Evolutionary conservation across 331 rosid genomes (phyloP), one percentile per base, ranked within the genome.

Genomic region (Phaseolus coccineus): DNA sequence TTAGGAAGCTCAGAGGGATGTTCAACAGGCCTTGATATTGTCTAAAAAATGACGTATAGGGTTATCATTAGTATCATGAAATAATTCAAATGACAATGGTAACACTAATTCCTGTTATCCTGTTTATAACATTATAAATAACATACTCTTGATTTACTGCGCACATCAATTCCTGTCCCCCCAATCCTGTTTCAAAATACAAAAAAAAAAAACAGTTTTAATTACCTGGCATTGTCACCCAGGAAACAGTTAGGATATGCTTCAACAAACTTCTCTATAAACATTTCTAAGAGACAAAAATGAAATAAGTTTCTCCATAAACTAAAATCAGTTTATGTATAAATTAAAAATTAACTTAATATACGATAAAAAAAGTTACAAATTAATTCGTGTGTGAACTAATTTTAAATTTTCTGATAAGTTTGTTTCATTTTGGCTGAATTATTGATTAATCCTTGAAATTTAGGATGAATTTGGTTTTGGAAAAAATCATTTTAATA

Each of bases 1-100:
- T 88, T 96, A 16, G 99, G 98, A 73, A 96, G 98, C 91, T 96
- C 98, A 74, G 99, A 93, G 14, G 98, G 98, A 85, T 91, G 90
- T 66, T 89, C 87, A 79, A 96, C 98, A 22, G 99, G 99, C 87
- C 69, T 96, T 73, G 97, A n/a, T 71, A 96, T 80, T 62, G 99
- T 91, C 99, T 96, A 83, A 78, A 86, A 78, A 15, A 79, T 58
- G 51, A 83, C 66, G 62, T 42, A 62, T 30, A 63, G 72, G 35
- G 66, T 62, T 37, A 76, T 66, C 59, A 65, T 61, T 59, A 82
- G 53, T 55, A 46, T 79, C 80, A 69, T 65, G 39, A 66, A 67
- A 80, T 63, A 47, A 55, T 78, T 58, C 66, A 56, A 65, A 50
- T 15, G 42, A 51, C 22, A 9, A 53, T 48, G 31, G 56, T 55